Evolutionary conservation across 306 rosid genomes (phyloP), one percentile per base, ranked within the genome.

Genomic region (Cicer yamashitae): DNA sequence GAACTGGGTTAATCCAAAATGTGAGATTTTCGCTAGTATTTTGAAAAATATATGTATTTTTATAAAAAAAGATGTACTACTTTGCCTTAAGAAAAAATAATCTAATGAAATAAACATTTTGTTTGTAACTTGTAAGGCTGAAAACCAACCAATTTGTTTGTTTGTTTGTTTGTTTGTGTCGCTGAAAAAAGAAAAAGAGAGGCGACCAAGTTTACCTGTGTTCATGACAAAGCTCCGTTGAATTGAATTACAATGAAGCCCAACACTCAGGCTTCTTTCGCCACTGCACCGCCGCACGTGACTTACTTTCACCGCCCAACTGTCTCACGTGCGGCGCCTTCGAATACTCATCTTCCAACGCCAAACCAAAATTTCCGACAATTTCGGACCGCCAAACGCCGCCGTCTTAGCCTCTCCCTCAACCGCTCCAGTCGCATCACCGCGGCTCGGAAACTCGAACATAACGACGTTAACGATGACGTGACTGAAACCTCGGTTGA

Each of bases 241-340:
- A 73, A 44, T 45, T 67, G 70, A 73, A 44, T 14, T 45, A 75
- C 76, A 43, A 65, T 93, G 96, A 85, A 85, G 89, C 73, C 89
- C 80, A 84, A 81, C 77, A 12, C 82, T 11, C 83, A 51, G 77
- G 40, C 81, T 59, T 81, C 90, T 75, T 81, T 83, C 77, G 60
- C 60, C 83, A 18, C 82, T 10, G 71, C 48, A 5, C 79, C 80
- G 2, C 61, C 85, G 30, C 88, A 79, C 57, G 71, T 65, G 47
- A 72, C 79, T 56, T 37, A 53, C 77, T 65, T 71, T 58, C 71
- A 72, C 62, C 77, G 75, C 50, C 43, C 61, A 70, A 51, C 82
- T 17, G 10, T 37, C 57, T 48, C 86, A 50, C 77, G 71, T 81
- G 79, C 63, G 43, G 45, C 62, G 0, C 60, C 75, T 1, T 66